phyloP scores from a whole-genome alignment of 139 green algal genomes.

The Haematococcus lacustris region DNA sequence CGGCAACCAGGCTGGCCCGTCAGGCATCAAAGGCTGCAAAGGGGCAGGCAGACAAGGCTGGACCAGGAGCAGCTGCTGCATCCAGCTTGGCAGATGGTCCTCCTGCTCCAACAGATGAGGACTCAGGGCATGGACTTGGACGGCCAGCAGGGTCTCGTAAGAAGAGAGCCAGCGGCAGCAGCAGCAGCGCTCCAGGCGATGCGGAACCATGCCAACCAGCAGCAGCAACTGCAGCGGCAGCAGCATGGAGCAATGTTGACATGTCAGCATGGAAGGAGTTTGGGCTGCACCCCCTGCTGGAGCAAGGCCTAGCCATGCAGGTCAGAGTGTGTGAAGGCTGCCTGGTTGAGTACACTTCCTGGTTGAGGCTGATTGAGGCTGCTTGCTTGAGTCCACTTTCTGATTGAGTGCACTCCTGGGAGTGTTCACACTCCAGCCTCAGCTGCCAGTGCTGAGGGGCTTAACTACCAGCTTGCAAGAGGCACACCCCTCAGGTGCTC shows the following conservation, averaged over 20 bases:
- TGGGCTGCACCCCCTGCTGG: conserved; percentile 29
- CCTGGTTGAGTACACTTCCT: too few species aligned
- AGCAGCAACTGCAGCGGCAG: conserved; percentile 5
- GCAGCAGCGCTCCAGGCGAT: conserved; percentile 1
- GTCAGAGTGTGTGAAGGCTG: conserved; percentile 7
- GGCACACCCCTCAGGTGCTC: too few species aligned
- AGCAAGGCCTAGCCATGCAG: conserved; percentile 22
- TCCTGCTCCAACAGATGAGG: neutral
- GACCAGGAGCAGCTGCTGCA: neutral
- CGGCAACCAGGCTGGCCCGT: neutral
- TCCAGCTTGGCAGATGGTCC: neutral
- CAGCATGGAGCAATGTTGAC: conserved; percentile 14
- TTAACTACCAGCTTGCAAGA: too few species aligned
- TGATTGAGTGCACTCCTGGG: too few species aligned
- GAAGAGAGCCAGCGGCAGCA: conserved; percentile 8
- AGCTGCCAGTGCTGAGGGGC: neutral
- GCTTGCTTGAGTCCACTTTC: neutral
- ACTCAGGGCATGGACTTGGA: conserved; percentile 11
- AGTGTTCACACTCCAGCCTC: neutral
- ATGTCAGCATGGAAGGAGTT: conserved; percentile 37
- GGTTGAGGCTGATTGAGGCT: too few species aligned
- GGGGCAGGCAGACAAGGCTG: conserved; percentile 2
- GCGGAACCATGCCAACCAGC: neutral
- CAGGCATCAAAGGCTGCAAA: neutral
- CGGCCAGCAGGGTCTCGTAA: neutral